Evolutionary conservation across 2,329 filamentous ascomycete species (phyloP).

Genomic region (Botrytis tulipae): DNA sequence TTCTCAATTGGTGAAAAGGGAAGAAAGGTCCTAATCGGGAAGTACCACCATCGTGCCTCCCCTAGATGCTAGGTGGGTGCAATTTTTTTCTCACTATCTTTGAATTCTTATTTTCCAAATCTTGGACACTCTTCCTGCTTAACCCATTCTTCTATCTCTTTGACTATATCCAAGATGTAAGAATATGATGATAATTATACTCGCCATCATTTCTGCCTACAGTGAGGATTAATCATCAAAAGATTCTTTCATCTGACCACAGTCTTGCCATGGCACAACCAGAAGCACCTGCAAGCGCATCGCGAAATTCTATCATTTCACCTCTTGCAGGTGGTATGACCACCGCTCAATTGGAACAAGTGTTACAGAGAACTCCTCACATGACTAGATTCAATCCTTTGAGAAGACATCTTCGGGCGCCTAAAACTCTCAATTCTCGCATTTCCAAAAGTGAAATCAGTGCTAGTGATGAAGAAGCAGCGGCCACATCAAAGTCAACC

Average conservation of each 20-base stretch:
- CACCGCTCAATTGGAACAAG: neutral
- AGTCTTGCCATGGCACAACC: neutral
- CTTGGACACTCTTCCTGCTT: no score
- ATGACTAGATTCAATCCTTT: slow-evolving; percentile 4
- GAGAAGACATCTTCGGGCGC: neutral
- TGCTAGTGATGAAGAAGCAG: neutral
- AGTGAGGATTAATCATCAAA: neutral
- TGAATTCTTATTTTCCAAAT: neutral
- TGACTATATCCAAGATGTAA: neutral
- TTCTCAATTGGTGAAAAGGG: neutral
- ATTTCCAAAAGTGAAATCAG: neutral
- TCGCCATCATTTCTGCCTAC: neutral
- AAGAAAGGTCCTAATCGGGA: neutral
- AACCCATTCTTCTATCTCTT: neutral
- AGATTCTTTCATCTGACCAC: neutral
- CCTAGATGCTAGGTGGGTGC: neutral
- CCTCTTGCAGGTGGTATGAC: neutral
- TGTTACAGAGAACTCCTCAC: neutral
- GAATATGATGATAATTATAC: neutral
- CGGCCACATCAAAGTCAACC: neutral
- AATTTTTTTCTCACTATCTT: neutral
- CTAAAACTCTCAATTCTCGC: neutral
- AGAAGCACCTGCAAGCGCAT: slow-evolving; percentile 1
- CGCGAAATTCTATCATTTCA: neutral
- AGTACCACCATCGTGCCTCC: neutral